Conservation (phyloP, 345 rosid genomes). For the Eucalyptus regnans region DNA sequence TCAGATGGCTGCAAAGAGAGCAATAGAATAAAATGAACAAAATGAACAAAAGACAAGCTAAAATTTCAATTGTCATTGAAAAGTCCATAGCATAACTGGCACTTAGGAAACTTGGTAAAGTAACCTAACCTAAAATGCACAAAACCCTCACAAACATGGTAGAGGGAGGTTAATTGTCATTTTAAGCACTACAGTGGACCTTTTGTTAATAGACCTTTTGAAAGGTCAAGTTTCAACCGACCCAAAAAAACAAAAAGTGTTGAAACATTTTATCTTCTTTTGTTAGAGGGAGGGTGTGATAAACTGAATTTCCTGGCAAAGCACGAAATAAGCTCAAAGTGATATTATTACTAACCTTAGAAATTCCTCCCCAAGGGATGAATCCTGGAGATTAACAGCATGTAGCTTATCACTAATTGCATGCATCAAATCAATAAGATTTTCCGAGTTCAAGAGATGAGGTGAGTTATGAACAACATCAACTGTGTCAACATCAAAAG, state of each 20-base stretch:
- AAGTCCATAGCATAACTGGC: not conserved
- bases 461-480: conserved; percentile 15
- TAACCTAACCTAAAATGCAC: not conserved
- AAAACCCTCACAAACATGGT: not conserved
- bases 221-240: not conserved
- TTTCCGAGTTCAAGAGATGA: conserved; percentile 13
- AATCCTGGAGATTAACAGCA: conserved; percentile 16
- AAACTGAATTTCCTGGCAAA: not conserved
- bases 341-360: conserved; percentile 13
- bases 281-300: not conserved
- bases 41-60: not conserved
- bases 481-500: conserved; percentile 18
- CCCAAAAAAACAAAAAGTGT: not conserved
- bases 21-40: not conserved
- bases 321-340: not conserved
- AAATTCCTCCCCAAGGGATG: conserved; percentile 14
- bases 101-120: not conserved
- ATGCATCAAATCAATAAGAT: conserved; percentile 18
- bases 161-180: not conserved
- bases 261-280: not conserved
- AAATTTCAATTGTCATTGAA: not conserved
- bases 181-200: not conserved
- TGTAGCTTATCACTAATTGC: conserved; percentile 19
- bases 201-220: not conserved
- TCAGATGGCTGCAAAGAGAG: conserved; percentile 17